These are phyloP conservation scores for Dalbergia oliveri DNA, from an alignment of 306 rosid species.

Conservation along the genomic window DNA sequence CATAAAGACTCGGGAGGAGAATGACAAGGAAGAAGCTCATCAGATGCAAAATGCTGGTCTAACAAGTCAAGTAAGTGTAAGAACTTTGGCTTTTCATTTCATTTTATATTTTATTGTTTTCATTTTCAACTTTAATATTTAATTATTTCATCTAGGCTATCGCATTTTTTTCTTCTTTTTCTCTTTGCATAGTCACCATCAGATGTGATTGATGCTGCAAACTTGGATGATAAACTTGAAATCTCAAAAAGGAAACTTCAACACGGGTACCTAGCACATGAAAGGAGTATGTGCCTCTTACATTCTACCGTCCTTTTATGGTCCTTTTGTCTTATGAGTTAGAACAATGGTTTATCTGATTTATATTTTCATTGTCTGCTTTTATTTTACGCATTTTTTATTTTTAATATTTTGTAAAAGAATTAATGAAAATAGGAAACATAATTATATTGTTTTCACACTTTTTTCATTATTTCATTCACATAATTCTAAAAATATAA, in stretches of 20 bases:
- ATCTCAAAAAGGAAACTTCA: conserved; percentile 70
- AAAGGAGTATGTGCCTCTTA: conserved; percentile 50
- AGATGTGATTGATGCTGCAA: conserved; percentile 53
- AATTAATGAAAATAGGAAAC: no score
- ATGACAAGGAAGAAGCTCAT: conserved; percentile 5
- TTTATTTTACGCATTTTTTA: no score
- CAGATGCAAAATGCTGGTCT: conserved; percentile 38
- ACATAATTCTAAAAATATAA: no score
- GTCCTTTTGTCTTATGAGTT: background rate
- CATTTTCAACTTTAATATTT: background rate
- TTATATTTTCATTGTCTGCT: no score
- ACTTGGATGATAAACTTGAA: conserved; percentile 61
- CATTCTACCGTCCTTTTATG: background rate
- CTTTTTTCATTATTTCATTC: no score
- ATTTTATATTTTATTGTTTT: background rate
- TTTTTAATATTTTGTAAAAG: no score
- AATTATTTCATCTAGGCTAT: conserved; percentile 21
- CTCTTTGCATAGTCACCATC: conserved; percentile 41
- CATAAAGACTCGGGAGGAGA: background rate
- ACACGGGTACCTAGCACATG: conserved; percentile 63
- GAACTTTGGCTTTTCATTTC: background rate
- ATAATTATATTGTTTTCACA: no score
- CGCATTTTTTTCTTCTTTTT: no score
- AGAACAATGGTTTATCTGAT: background rate
- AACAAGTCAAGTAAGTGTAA: conserved; percentile 44